A percentile compares a stretch with the other conserved stretches of the same genome.
These are phyloP conservation scores for Skeletonema potamos DNA, from an alignment of 108 stramenopile species.

Conservation along the genomic window DNA sequence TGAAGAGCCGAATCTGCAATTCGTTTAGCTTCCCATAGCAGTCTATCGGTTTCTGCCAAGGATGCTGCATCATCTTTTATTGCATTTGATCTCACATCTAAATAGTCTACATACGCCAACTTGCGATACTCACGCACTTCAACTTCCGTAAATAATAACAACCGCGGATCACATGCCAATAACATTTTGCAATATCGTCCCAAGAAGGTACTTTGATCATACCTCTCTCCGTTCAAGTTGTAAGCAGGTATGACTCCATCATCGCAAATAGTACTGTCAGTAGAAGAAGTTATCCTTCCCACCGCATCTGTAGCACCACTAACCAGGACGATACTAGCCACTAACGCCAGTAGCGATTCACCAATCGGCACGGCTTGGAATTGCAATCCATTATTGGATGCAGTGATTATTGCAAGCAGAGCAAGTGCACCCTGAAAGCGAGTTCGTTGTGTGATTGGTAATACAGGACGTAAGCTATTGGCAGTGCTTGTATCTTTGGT, in stretches of 20 bases:
- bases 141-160: slow-evolving; percentile 45
- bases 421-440: slow-evolving; percentile 6
- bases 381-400: slow-evolving; percentile 6
- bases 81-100: background rate
- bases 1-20: slow-evolving; percentile 45
- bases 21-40: slow-evolving; percentile 15
- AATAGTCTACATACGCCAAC: background rate
- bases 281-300: background rate
- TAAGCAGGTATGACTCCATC: background rate
- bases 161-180: slow-evolving; percentile 62
- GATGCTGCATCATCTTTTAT: background rate
- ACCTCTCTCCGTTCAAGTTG: slow-evolving; percentile 29
- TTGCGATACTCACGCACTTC: slow-evolving; percentile 25
- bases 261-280: background rate
- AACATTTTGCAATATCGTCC: slow-evolving; percentile 65
- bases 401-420: slow-evolving; percentile 1
- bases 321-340: background rate
- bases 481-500: background rate
- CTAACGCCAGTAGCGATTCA: slow-evolving; percentile 1
- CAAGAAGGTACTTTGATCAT: slow-evolving; percentile 39
- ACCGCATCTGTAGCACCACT: slow-evolving; percentile 12
- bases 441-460: background rate
- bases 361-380: background rate
- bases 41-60: background rate
- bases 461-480: background rate